These are phyloP conservation scores for Lepidopterella palustris DNA, from an alignment of 495 filamentous ascomycete species.

Conservation along the genomic window DNA sequence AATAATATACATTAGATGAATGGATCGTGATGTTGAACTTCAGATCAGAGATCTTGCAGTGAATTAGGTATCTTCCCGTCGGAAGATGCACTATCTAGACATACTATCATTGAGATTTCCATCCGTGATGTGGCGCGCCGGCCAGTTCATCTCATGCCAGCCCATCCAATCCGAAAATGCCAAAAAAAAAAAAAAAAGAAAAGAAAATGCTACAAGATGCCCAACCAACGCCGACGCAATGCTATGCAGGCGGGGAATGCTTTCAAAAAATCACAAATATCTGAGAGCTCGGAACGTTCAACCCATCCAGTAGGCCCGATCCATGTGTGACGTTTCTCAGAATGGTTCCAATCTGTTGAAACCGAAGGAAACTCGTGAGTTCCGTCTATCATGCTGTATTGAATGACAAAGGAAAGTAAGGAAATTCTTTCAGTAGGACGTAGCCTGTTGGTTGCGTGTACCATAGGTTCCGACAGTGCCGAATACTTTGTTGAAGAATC, in stretches of 20 bases:
- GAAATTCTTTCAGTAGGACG: constrained; percentile 19
- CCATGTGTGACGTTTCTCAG: constrained; percentile 10
- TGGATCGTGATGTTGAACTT: not conserved
- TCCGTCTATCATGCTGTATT: constrained; percentile 9
- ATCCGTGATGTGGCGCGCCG: not conserved
- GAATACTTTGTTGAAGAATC: constrained; percentile 38
- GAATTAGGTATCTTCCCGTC: not conserved
- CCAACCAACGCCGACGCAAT: constrained; percentile 28
- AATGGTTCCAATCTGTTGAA: constrained; percentile 7
- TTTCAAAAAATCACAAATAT: constrained; percentile 22
- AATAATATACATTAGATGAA: not conserved
- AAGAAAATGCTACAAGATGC: constrained; percentile 17
- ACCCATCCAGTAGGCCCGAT: constrained; percentile 23
- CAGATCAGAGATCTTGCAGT: not conserved
- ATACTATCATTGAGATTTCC: not conserved
- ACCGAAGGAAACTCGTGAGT: constrained; percentile 9
- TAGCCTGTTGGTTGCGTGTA: constrained; percentile 6
- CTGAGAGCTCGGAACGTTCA: constrained; percentile 2
- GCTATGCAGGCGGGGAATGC: constrained; percentile 14
- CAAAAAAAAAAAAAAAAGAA: constrained; percentile 1
- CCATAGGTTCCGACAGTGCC: constrained; percentile 14
- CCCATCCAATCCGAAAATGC: not conserved
- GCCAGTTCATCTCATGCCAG: too few species aligned
- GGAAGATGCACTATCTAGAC: not conserved
- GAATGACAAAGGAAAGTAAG: constrained; percentile 23